phyloP scores from a whole-genome alignment of 768 basidiomycete species.

The Tylopilus sp. region DNA sequence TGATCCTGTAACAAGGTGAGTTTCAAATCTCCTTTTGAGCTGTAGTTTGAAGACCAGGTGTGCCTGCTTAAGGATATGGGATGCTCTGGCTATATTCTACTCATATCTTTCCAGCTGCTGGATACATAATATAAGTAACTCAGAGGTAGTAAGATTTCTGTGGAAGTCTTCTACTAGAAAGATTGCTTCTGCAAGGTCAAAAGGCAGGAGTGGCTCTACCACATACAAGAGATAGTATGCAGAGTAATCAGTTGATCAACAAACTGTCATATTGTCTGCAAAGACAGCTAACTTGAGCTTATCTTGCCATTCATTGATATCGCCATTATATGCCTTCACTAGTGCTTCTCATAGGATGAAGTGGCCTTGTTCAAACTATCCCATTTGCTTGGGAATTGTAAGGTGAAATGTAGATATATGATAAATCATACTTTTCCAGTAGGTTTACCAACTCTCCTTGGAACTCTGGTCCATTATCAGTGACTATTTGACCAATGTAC shows the following conservation, averaged over 20 bases:
- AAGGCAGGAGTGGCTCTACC: background rate
- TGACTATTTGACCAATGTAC: background rate
- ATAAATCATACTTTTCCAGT: background rate
- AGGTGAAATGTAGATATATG: background rate
- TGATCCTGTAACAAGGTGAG: background rate
- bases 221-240: background rate
- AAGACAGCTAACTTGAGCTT: background rate
- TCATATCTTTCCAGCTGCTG: background rate
- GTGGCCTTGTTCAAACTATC: background rate
- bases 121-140: background rate
- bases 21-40: background rate
- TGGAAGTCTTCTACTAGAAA: background rate
- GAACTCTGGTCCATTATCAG: background rate
- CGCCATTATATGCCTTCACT: background rate
- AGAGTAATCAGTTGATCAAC: background rate
- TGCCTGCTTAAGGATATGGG: background rate
- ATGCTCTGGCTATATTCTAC: background rate
- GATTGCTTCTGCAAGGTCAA: background rate
- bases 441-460: background rate
- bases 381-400: background rate
- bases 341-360: background rate
- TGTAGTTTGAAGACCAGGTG: background rate
- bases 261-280: background rate
- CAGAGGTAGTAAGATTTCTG: background rate
- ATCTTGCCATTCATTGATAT: no score